Evolutionary conservation across 2,329 filamentous ascomycete genomes (phyloP).

Genomic region (Cercospora zeae-maydis): DNA sequence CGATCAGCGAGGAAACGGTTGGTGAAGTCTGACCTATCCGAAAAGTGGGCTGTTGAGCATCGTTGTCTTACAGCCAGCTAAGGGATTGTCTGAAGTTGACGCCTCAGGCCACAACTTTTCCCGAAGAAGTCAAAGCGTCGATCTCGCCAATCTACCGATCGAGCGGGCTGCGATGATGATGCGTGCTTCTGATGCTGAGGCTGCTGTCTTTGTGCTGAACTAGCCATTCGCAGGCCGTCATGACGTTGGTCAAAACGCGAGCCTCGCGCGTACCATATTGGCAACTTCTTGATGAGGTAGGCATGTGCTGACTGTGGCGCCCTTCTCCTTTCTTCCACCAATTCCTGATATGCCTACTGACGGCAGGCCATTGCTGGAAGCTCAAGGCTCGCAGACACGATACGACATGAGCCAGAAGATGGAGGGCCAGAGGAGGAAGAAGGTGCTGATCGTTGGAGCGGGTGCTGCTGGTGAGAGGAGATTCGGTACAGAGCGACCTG

Average conservation of each 20-base stretch:
- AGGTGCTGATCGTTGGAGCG: slow-evolving; percentile 58
- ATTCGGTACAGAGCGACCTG: background rate
- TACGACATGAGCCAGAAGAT: slow-evolving; percentile 38
- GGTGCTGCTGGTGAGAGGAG: slow-evolving; percentile 59
- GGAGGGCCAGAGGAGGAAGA: slow-evolving; percentile 42
- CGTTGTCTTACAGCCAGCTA: background rate
- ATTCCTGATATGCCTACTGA: slow-evolving; percentile 19
- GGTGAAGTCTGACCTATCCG: background rate
- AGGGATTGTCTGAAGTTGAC: background rate
- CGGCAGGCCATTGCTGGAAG: slow-evolving; percentile 28
- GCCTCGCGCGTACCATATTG: slow-evolving; percentile 4
- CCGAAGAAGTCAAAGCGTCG: slow-evolving; percentile 4
- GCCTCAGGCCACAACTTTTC: background rate
- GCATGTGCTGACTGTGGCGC: background rate
- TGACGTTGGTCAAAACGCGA: slow-evolving; percentile 1
- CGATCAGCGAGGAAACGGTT: too few species aligned
- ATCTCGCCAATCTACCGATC: slow-evolving; percentile 4
- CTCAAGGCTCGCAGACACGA: slow-evolving; percentile 34
- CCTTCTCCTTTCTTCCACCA: background rate
- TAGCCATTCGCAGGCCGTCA: slow-evolving; percentile 2
- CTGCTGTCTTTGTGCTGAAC: background rate
- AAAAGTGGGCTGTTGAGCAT: background rate
- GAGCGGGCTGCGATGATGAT: background rate
- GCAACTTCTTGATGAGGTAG: background rate
- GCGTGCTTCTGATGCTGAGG: background rate